Conservation (phyloP, 2,329 filamentous ascomycete species). For the Capronia epimyces region DNA sequence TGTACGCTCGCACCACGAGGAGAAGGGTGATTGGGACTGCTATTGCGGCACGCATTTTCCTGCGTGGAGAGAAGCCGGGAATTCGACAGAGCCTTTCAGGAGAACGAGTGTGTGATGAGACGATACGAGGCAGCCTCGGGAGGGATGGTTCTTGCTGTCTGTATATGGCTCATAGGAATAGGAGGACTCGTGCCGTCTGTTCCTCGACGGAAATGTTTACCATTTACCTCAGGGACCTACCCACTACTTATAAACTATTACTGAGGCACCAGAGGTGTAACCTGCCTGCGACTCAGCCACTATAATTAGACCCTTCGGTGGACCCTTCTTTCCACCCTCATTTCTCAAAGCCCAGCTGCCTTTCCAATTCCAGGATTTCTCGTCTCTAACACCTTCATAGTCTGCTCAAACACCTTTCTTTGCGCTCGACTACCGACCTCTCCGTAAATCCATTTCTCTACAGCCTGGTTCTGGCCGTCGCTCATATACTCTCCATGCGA, state of each 20-base stretch:
- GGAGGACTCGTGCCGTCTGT: too few species aligned
- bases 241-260: too few species aligned
- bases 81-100: not conserved
- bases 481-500: slow-evolving; percentile 21
- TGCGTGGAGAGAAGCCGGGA: not conserved
- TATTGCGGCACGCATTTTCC: slow-evolving; percentile 40
- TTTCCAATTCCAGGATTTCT: slow-evolving; percentile 43
- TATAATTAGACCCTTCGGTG: too few species aligned
- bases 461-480: slow-evolving; percentile 16
- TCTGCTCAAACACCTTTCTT: slow-evolving; percentile 42
- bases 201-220: too few species aligned
- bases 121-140: too few species aligned
- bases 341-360: too few species aligned
- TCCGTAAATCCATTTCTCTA: slow-evolving; percentile 37
- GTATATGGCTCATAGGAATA: too few species aligned
- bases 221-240: too few species aligned
- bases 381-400: slow-evolving; percentile 39
- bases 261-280: too few species aligned
- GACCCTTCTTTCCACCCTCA: too few species aligned
- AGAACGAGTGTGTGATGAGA: not conserved
- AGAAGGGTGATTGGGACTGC: slow-evolving; percentile 47
- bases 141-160: too few species aligned
- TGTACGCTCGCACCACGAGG: slow-evolving; percentile 63
- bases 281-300: too few species aligned
- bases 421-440: slow-evolving; percentile 37